A percentile compares a stretch with the other conserved stretches of the same genome.
These are phyloP conservation scores for Rubia balearica DNA, from an alignment of 305 asterid genomes.

Conservation along the genomic window DNA sequence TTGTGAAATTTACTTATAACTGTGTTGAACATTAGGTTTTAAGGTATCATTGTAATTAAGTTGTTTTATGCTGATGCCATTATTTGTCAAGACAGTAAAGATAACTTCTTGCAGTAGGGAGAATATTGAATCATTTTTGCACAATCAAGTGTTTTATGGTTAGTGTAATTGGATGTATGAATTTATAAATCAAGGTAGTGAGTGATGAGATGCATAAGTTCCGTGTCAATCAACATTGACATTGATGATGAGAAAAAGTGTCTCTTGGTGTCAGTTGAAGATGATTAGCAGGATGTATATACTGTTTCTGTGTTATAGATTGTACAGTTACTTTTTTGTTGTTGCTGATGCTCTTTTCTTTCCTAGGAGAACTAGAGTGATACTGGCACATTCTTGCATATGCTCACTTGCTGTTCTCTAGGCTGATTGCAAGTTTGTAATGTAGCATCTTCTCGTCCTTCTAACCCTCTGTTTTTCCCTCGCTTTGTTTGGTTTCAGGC, in stretches of 20 bases:
- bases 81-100: not conserved
- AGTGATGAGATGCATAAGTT: not conserved
- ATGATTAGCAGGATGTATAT: not conserved
- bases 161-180: not conserved
- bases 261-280: not conserved
- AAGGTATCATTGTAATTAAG: not conserved
- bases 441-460: constrained; percentile 1
- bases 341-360: not conserved
- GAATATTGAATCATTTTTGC: not conserved
- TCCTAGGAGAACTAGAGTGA: not conserved
- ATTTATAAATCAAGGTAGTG: not conserved
- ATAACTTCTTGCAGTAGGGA: not conserved
- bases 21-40: not conserved
- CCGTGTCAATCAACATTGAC: not conserved
- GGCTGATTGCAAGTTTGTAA: not conserved
- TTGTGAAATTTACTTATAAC: not conserved
- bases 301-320: not conserved
- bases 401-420: not conserved
- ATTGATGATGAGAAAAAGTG: not conserved
- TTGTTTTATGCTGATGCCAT: not conserved
- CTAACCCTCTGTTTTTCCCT: constrained; percentile 15
- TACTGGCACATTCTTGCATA: not conserved
- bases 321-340: not conserved
- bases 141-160: not conserved
- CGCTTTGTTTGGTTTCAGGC: constrained; percentile 36